Evolutionary conservation across 768 basidiomycete species (phyloP).

Genomic region (Strobilomyces dryophilus): DNA sequence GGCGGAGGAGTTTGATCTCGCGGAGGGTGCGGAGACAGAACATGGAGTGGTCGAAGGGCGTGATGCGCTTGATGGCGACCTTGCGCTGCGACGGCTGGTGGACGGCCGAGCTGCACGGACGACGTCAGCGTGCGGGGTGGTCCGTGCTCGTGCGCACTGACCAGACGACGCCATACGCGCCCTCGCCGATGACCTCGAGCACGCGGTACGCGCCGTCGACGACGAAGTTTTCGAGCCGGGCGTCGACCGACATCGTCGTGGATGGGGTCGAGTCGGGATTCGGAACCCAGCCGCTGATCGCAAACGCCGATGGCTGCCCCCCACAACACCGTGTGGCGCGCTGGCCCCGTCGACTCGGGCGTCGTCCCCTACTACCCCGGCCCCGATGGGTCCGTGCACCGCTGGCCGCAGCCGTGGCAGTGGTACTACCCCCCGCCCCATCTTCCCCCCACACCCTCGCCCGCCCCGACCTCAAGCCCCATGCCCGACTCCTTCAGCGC

Average conservation of each 20-base stretch:
- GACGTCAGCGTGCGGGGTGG: neutral
- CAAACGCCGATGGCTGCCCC: neutral
- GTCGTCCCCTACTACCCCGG: too few species aligned
- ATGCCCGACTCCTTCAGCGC: neutral
- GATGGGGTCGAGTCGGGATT: slow-evolving; percentile 19
- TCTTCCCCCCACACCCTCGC: neutral
- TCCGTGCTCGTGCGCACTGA: slow-evolving; percentile 11
- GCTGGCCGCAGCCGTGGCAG: too few species aligned
- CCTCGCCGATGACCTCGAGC: slow-evolving; percentile 87
- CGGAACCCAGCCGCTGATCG: slow-evolving; percentile 7
- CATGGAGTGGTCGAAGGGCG: slow-evolving; percentile 93
- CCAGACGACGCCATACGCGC: slow-evolving; percentile 92
- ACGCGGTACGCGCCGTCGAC: slow-evolving; percentile 62
- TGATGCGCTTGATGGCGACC: slow-evolving; percentile 96
- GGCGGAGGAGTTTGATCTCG: slow-evolving; percentile 90
- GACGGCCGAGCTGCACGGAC: slow-evolving; percentile 54
- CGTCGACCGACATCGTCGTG: slow-evolving; percentile 21
- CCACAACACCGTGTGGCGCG: too few species aligned
- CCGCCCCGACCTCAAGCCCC: neutral
- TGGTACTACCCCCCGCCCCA: neutral
- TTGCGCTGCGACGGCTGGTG: slow-evolving; percentile 74
- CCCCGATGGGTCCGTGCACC: too few species aligned
- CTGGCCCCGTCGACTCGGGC: too few species aligned
- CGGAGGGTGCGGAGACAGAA: slow-evolving; percentile 80
- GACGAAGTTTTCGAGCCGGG: slow-evolving; percentile 42